phyloP scores from a whole-genome alignment of 2,329 filamentous ascomycete species.

The Helminthosporium solani region DNA sequence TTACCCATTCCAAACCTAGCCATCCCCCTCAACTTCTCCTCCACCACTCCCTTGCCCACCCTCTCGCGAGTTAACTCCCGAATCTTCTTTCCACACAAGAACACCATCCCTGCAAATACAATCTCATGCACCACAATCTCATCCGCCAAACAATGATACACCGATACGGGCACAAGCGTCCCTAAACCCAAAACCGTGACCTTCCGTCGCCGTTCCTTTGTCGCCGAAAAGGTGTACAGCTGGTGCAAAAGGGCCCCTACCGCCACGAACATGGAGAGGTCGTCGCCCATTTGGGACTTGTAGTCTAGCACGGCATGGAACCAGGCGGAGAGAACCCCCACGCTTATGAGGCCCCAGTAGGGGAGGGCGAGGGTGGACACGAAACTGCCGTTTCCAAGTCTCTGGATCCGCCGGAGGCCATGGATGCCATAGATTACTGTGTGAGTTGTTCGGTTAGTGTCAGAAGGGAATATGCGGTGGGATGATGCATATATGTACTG shows the following conservation, averaged over 20 bases:
- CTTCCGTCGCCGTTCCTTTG: constrained; percentile 22
- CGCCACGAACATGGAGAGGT: constrained; percentile 60
- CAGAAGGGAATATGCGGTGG: neutral
- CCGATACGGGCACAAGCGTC: constrained; percentile 33
- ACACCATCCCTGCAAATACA: constrained; percentile 45
- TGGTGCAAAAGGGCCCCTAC: constrained; percentile 55
- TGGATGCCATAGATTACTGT: constrained; percentile 40
- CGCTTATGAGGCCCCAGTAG: constrained; percentile 47
- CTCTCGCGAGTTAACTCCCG: constrained; percentile 29
- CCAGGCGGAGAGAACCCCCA: constrained; percentile 45
- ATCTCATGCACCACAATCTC: constrained; percentile 44
- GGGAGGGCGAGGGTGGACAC: constrained; percentile 39
- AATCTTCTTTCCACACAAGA: constrained; percentile 38
- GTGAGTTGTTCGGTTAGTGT: constrained; percentile 1
- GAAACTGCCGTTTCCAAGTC: constrained; percentile 28
- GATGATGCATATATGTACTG: constrained; percentile 43
- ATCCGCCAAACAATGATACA: constrained; percentile 41
- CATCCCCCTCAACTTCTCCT: constrained; percentile 24
- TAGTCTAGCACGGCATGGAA: constrained; percentile 50
- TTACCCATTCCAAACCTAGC: constrained; percentile 33
- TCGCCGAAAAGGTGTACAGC: constrained; percentile 46
- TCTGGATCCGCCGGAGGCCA: constrained; percentile 31
- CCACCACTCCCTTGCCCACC: constrained; percentile 23
- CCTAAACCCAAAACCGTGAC: constrained; percentile 30
- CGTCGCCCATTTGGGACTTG: constrained; percentile 54